These are phyloP conservation scores for Zelopaecilomyces penicillatus DNA, from an alignment of 2,329 filamentous ascomycete genomes.

Conservation along the genomic window DNA sequence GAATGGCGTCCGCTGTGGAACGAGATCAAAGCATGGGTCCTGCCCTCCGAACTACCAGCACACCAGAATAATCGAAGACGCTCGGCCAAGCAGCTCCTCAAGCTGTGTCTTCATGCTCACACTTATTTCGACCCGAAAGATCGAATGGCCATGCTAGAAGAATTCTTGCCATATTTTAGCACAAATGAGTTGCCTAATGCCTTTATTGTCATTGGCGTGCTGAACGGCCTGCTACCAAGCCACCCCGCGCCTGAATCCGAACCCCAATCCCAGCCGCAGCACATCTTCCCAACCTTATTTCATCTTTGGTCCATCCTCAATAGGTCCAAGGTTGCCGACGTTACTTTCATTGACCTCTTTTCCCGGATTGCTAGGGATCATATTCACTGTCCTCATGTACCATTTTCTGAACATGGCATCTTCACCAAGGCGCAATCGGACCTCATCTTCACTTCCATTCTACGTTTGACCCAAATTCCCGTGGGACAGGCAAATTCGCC, in stretches of 20 bases:
- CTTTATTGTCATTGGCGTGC: constrained; percentile 80
- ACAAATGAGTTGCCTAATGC: constrained; percentile 87
- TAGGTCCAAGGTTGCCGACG: constrained; percentile 78
- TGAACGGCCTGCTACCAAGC: constrained; percentile 85
- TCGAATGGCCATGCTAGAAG: constrained; percentile 70
- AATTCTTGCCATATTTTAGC: constrained; percentile 80
- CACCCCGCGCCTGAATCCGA: constrained; percentile 64
- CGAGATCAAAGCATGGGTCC: constrained; percentile 81
- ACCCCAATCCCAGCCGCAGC: constrained; percentile 71
- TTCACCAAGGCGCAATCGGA: constrained; percentile 89
- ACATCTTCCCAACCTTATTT: constrained; percentile 89
- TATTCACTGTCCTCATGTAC: constrained; percentile 62
- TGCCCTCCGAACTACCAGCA: constrained; percentile 72
- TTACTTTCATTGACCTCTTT: constrained; percentile 80
- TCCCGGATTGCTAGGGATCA: constrained; percentile 83
- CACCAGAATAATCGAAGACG: constrained; percentile 49
- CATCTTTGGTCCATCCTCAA: constrained; percentile 93
- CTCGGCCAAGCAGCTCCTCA: constrained; percentile 61
- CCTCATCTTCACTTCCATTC: constrained; percentile 82
- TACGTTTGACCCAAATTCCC: constrained; percentile 87
- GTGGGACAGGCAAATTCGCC: constrained; percentile 93
- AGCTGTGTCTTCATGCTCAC: constrained; percentile 83
- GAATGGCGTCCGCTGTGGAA: constrained; percentile 93
- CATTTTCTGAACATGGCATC: constrained; percentile 80
- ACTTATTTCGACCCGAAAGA: constrained; percentile 88